These are phyloP conservation scores for Penicillium sp. DNA, from an alignment of 2,329 filamentous ascomycete species.

Conservation along the genomic window DNA sequence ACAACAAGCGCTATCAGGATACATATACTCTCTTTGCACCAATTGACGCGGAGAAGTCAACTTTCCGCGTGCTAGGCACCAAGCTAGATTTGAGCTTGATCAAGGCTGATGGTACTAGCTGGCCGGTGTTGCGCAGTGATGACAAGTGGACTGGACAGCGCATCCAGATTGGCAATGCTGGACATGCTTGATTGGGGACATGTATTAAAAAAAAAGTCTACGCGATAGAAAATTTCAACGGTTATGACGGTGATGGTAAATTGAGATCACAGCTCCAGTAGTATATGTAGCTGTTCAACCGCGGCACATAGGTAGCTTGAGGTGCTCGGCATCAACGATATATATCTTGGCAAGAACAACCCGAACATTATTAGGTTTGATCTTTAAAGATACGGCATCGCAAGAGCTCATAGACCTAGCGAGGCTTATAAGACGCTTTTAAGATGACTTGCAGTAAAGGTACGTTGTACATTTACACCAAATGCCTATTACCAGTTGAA, in stretches of 20 bases:
- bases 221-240: conserved; percentile 6
- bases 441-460: not conserved
- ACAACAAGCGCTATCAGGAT: conserved; percentile 77
- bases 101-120: conserved; percentile 73
- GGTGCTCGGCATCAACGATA: not conserved
- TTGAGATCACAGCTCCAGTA: not conserved
- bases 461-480: not conserved
- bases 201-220: conserved; percentile 6
- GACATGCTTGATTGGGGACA: conserved; percentile 48
- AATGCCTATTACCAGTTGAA: not conserved
- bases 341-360: not conserved
- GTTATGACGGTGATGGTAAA: conserved; percentile 15
- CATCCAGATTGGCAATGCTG: conserved; percentile 83
- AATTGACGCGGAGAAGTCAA: conserved; percentile 73
- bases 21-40: conserved; percentile 72
- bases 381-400: not conserved
- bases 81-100: conserved; percentile 79
- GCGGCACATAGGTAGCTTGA: not conserved
- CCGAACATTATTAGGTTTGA: not conserved
- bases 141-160: conserved; percentile 75
- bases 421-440: not conserved
- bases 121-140: conserved; percentile 80
- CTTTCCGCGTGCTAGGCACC: conserved; percentile 79
- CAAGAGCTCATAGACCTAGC: not conserved
- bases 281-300: not conserved